phyloP scores from a whole-genome alignment of 768 basidiomycete genomes.

The Auriscalpium vulgare region DNA sequence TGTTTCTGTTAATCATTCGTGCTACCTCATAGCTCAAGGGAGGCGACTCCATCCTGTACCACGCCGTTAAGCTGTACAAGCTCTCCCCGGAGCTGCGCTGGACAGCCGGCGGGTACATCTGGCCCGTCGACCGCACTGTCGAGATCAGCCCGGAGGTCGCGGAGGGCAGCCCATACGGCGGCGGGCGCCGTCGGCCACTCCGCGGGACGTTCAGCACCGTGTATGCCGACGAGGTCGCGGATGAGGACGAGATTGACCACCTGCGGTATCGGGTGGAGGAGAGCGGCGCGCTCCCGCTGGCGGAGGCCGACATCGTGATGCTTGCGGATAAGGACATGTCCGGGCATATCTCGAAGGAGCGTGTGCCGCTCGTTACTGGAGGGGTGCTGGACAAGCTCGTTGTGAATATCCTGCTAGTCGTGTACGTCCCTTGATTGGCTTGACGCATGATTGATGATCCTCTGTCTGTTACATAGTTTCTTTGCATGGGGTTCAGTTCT shows the following conservation, averaged over 20 bases:
- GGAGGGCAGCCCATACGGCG: constrained; percentile 21
- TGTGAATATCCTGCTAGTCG: constrained; percentile 68
- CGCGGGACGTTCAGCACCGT: constrained; percentile 37
- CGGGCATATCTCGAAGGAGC: constrained; percentile 48
- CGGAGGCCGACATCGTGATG: constrained; percentile 54
- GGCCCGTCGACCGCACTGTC: constrained; percentile 66
- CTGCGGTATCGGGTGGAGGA: constrained; percentile 53
- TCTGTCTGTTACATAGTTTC: too few relatives aligned
- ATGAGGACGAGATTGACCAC: constrained; percentile 22
- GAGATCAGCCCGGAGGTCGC: constrained; percentile 46
- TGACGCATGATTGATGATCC: too few relatives aligned
- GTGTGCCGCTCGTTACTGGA: constrained; percentile 59
- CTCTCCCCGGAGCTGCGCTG: constrained; percentile 69
- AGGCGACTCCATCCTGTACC: constrained; percentile 66
- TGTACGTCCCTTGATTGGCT: constrained; percentile 50
- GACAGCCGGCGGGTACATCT: constrained; percentile 77
- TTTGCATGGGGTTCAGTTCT: too few relatives aligned
- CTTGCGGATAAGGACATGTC: constrained; percentile 44
- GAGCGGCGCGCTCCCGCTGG: constrained; percentile 58
- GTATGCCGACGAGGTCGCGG: constrained; percentile 33
- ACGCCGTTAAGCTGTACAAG: constrained; percentile 70
- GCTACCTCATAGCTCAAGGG: constrained; percentile 52
- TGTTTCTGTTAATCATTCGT: background rate
- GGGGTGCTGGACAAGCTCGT: constrained; percentile 67
- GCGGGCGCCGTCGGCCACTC: constrained; percentile 27